phyloP scores from a whole-genome alignment of 306 rosid genomes.

The Gynostemma pentaphyllum region DNA sequence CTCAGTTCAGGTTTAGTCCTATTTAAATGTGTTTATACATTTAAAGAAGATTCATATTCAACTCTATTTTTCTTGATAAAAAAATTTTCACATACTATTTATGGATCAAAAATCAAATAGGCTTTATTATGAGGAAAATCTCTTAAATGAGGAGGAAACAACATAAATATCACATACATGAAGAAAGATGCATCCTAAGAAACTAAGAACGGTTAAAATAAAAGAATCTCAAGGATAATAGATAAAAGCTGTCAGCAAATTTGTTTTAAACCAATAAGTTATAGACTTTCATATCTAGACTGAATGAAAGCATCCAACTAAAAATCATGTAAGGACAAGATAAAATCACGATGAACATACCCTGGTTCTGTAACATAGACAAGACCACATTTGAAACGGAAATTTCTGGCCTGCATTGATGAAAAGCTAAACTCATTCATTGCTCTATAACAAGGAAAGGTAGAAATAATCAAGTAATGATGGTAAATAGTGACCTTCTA shows the following conservation, averaged over 20 bases:
- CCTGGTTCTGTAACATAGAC: conserved; percentile 95
- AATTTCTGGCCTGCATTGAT: conserved; percentile 83
- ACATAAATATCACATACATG: background rate
- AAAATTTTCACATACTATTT: background rate
- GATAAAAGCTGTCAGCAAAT: background rate
- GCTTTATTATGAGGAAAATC: background rate
- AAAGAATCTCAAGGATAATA: background rate
- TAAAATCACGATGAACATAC: conserved; percentile 35
- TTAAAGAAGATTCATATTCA: background rate
- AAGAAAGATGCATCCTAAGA: background rate
- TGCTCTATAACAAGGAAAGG: background rate
- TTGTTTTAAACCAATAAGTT: background rate
- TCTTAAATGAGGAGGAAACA: background rate
- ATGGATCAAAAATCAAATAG: too few species aligned
- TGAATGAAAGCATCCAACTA: background rate
- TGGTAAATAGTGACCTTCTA: background rate
- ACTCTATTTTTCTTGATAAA: background rate
- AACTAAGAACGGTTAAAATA: background rate
- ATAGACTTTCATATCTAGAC: too few species aligned
- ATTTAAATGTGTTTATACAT: too few species aligned
- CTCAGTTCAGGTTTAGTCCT: too few species aligned
- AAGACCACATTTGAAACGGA: conserved; percentile 85
- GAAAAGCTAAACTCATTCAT: conserved; percentile 16
- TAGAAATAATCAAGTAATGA: background rate
- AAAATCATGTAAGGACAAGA: conserved; percentile 6